Evolutionary conservation across 2,329 filamentous ascomycete species (phyloP), one percentile per base, ranked within the genome.

Genomic region (Cladophialophora exuberans): DNA sequence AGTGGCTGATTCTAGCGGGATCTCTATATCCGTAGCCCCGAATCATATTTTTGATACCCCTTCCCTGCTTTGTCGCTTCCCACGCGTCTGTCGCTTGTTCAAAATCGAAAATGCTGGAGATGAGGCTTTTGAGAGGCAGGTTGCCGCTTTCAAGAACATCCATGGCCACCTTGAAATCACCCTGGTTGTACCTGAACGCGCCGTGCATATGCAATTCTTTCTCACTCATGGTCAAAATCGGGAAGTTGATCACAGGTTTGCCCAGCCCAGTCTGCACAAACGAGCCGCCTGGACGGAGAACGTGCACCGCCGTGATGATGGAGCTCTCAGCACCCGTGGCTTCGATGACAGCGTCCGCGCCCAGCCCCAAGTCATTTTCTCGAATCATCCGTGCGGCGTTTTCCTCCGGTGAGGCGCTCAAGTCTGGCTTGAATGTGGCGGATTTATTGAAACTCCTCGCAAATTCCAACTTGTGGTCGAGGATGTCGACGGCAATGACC

Each of bases 401-500:
- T 41, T 67, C 58, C 31, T 66, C 64, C 38, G 56, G 28, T 5
- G 56, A 47, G 6, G 41, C 52, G 15, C 28, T 36, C 43, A 55
- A 20, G 23, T 62, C 52, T 11, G 61, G 56, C 36, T 50, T 52
- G 47, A 60, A 61, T 2, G 62, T 63, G 30, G 25, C 31, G 30
- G 28, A 45, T 13, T 35, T 26, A 26, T 30, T 54, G 51, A 59
- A 56, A 10, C 33, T 44, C 31, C 39, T 54, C 11, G 68, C 84
- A 64, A 85, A 86, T 56, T 80, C 71, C 30, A 87, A 78, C 6
- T 84, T 82, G 1, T 81, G 79, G 30, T 75, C 74, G 56, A 84
- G 81, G 9, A 87, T 72, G 62, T 87, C 85, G 11, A 81, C 79
- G 36, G 85, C 83, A 3, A 81, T 83, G 20, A 87, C 78, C 28